Evolutionary conservation across 148 eudicot species (phyloP).

Genomic region (Fagopyrum tataricum): DNA sequence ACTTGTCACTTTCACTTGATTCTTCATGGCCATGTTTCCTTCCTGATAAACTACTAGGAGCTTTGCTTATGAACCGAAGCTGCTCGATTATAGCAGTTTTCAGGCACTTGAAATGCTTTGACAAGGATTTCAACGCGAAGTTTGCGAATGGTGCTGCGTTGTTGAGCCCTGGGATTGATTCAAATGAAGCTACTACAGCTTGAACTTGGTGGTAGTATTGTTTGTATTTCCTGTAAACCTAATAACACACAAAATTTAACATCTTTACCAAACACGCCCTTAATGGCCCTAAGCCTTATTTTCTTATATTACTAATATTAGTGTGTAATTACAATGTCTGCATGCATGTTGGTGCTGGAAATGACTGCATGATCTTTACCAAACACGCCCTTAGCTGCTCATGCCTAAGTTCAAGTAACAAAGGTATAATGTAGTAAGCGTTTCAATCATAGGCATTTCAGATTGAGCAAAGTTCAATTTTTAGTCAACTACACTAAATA

Average conservation of each 20-base stretch:
- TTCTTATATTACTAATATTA: too few species aligned
- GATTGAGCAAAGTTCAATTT: constrained; percentile 1
- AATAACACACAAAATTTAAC: background rate
- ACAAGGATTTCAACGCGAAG: constrained; percentile 34
- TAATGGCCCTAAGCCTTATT: too few species aligned
- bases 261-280: background rate
- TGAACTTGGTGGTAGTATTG: constrained; percentile 40
- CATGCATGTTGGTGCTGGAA: background rate
- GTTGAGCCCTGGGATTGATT: constrained; percentile 27
- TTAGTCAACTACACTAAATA: background rate
- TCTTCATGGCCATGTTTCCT: constrained; percentile 8
- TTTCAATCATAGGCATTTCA: too few species aligned
- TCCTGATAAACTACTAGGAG: constrained; percentile 8
- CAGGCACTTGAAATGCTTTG: constrained; percentile 40
- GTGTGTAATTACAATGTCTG: too few species aligned
- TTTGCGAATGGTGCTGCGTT: constrained; percentile 34
- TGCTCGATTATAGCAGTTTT: constrained; percentile 29
- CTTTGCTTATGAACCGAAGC: constrained; percentile 16
- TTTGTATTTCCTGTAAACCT: constrained; percentile 44
- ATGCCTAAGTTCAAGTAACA: too few species aligned
- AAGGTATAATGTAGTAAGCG: too few species aligned
- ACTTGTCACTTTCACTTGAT: constrained; percentile 3
- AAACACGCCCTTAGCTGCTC: too few species aligned
- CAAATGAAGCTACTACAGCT: constrained; percentile 31
- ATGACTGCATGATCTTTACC: background rate